These are phyloP conservation scores for Alternaria infectoria DNA, from an alignment of 2,329 filamentous ascomycete species.

Conservation along the genomic window DNA sequence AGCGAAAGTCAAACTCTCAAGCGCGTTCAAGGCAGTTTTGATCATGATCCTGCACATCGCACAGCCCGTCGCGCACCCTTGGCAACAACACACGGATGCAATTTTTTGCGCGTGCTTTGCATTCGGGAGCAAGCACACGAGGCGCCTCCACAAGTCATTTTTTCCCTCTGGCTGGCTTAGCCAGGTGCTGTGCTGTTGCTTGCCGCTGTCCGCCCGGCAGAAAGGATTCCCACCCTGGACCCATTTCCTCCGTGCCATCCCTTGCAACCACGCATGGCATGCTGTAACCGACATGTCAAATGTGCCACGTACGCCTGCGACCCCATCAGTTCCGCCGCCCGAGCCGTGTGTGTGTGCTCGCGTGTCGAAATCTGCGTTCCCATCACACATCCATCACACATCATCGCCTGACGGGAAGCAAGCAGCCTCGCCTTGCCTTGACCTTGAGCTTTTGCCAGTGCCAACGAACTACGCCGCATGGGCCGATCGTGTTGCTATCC, in stretches of 20 bases:
- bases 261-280: background rate
- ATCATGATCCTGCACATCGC: background rate
- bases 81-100: background rate
- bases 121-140: background rate
- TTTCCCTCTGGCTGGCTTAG: background rate
- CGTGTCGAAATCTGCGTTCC: background rate
- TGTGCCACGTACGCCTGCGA: constrained; percentile 5
- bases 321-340: constrained; percentile 6
- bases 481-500: background rate
- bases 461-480: background rate
- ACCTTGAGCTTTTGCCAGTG: background rate
- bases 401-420: background rate
- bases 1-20: background rate
- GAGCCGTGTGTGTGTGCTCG: background rate
- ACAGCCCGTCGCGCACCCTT: background rate
- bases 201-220: background rate
- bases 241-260: constrained; percentile 15
- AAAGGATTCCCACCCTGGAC: constrained; percentile 11
- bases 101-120: background rate
- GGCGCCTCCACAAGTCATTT: background rate
- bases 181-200: background rate
- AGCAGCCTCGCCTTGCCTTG: background rate
- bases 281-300: constrained; percentile 4
- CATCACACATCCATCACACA: background rate
- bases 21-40: background rate